phyloP scores from a whole-genome alignment of 2,329 filamentous ascomycete genomes.

The Dendrostoma leiphaemia region DNA sequence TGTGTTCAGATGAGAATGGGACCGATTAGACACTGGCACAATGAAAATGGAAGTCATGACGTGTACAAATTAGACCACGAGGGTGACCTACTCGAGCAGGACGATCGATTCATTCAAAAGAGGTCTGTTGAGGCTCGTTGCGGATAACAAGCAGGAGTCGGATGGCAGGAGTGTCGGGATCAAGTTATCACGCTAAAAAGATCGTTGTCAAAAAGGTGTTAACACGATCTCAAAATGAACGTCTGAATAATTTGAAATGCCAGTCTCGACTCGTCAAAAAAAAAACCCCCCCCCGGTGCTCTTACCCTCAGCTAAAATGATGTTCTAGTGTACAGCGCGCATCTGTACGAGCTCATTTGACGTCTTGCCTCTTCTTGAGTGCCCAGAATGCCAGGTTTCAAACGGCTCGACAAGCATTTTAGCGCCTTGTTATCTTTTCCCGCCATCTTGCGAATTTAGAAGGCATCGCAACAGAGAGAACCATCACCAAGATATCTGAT shows the following conservation, averaged over 20 bases:
- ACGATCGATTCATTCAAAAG: not conserved
- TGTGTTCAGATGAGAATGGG: conserved; percentile 11
- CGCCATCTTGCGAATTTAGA: not conserved
- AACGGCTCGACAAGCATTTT: not conserved
- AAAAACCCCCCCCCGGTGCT: no score
- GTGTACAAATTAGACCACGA: not conserved
- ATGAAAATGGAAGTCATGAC: not conserved
- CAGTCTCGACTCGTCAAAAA: no score
- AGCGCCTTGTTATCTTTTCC: not conserved
- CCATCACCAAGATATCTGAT: not conserved
- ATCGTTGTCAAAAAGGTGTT: no score
- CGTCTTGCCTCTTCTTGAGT: not conserved
- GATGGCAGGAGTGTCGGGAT: no score
- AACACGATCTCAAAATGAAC: no score
- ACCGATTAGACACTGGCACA: not conserved
- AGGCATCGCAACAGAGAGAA: not conserved
- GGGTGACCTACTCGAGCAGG: not conserved
- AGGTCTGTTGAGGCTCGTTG: not conserved
- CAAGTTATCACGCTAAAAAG: no score
- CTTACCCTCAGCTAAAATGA: not conserved
- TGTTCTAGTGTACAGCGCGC: conserved; percentile 13
- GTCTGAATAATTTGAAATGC: no score
- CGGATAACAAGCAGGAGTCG: no score
- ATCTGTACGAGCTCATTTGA: not conserved
- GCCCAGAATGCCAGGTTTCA: not conserved